Evolutionary conservation across 768 basidiomycete genomes (phyloP).

Genomic region (Crepidotus variabilis): DNA sequence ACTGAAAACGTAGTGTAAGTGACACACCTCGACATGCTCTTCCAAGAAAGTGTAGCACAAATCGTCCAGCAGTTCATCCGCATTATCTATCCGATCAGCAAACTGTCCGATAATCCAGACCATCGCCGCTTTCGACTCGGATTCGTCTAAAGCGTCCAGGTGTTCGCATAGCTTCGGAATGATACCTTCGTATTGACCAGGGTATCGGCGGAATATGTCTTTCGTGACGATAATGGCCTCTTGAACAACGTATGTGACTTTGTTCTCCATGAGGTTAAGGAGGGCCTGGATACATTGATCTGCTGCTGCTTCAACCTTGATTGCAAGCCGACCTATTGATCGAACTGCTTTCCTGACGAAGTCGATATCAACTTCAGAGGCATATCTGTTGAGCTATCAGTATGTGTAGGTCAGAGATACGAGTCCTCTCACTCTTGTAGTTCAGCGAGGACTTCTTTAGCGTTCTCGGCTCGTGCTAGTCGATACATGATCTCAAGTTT

Average conservation of each 20-base stretch:
- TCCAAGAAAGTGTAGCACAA: constrained; percentile 85
- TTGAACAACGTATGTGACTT: constrained; percentile 95
- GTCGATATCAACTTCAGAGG: constrained; percentile 96
- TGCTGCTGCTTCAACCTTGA: constrained; percentile 89
- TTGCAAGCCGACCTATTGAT: constrained; percentile 95
- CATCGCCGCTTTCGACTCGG: constrained; percentile 96
- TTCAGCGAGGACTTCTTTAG: constrained; percentile 88
- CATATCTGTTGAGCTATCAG: constrained; percentile 60
- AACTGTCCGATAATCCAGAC: constrained; percentile 98
- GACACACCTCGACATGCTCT: constrained; percentile 81
- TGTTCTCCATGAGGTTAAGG: constrained; percentile 84
- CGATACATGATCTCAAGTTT: constrained; percentile 99
- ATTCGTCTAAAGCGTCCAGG: constrained; percentile 88
- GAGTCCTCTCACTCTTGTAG: constrained; percentile 74
- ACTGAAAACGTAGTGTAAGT: background rate
- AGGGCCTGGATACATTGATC: constrained; percentile 88
- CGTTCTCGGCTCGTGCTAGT: constrained; percentile 91
- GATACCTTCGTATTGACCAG: constrained; percentile 93
- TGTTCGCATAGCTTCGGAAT: constrained; percentile 93
- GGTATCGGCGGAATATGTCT: constrained; percentile 96
- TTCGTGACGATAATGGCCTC: constrained; percentile 97
- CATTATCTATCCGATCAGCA: constrained; percentile 92
- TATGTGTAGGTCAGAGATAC: constrained; percentile 1
- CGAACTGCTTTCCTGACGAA: constrained; percentile 97
- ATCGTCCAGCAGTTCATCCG: constrained; percentile 93